These are phyloP conservation scores for Aotearoamyces nothofagi DNA, from an alignment of 2,329 filamentous ascomycete genomes.

Conservation along the genomic window DNA sequence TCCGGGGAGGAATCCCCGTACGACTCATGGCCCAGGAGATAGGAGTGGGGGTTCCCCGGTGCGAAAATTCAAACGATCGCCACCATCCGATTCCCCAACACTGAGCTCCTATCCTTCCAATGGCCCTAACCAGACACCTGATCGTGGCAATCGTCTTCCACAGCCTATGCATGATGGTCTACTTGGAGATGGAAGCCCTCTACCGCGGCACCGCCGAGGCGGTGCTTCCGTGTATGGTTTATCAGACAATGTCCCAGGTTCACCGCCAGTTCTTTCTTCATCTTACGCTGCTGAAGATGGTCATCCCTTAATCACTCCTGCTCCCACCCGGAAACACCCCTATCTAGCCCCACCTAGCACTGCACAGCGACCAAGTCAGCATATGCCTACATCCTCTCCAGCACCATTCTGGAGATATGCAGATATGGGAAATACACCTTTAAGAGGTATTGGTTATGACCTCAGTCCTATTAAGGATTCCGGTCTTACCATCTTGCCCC, in stretches of 20 bases:
- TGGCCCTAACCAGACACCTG: constrained; percentile 37
- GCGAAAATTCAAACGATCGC: constrained; percentile 41
- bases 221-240: constrained; percentile 27
- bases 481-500: constrained; percentile 22
- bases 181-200: constrained; percentile 38
- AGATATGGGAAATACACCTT: constrained; percentile 59
- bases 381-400: constrained; percentile 73
- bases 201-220: constrained; percentile 37
- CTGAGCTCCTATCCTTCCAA: constrained; percentile 31
- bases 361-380: constrained; percentile 66
- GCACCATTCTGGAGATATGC: constrained; percentile 84
- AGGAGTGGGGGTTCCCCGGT: constrained; percentile 9
- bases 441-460: constrained; percentile 36
- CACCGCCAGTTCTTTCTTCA: constrained; percentile 41
- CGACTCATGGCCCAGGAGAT: constrained; percentile 1
- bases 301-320: constrained; percentile 52
- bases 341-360: constrained; percentile 67
- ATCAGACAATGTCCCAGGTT: constrained; percentile 36
- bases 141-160: constrained; percentile 29
- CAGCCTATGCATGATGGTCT: constrained; percentile 10
- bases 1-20: constrained; percentile 1
- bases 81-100: constrained; percentile 36
- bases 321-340: constrained; percentile 58
- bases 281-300: constrained; percentile 46
- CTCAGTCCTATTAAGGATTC: constrained; percentile 39